A percentile compares a stretch with the other conserved stretches of the same genome.
Evolutionary conservation across 768 basidiomycete genomes (phyloP).

Genomic region (Pisolithus sp.): DNA sequence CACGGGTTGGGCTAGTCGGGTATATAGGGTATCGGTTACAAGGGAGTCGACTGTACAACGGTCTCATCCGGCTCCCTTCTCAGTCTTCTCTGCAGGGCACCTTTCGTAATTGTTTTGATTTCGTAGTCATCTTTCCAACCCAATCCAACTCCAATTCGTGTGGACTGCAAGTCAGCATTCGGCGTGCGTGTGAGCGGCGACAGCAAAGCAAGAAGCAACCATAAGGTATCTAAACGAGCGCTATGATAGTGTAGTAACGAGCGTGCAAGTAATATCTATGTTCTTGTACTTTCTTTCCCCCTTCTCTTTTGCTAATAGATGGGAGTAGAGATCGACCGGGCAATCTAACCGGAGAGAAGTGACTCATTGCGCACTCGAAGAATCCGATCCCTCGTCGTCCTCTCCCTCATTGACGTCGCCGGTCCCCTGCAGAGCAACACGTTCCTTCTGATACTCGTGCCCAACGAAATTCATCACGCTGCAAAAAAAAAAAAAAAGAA

Average conservation of each 20-base stretch:
- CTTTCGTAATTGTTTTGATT: too few relatives aligned
- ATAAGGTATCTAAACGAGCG: not conserved
- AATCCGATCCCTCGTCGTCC: conserved; percentile 10
- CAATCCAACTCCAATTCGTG: too few relatives aligned
- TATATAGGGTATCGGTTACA: too few relatives aligned
- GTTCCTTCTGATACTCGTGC: conserved; percentile 42
- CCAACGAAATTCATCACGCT: conserved; percentile 62
- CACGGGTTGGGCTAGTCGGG: too few relatives aligned
- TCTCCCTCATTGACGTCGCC: conserved; percentile 1
- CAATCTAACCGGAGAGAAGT: not conserved
- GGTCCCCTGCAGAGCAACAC: not conserved
- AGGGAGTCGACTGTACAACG: too few relatives aligned
- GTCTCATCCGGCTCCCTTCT: too few relatives aligned
- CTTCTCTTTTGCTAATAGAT: too few relatives aligned
- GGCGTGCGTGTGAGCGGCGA: not conserved
- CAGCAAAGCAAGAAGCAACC: not conserved
- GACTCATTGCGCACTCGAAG: conserved; percentile 4
- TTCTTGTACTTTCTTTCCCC: too few relatives aligned
- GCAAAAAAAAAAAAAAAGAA: not conserved
- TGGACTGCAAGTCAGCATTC: too few relatives aligned
- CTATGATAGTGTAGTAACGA: not conserved
- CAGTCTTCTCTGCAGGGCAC: too few relatives aligned
- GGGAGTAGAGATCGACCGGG: too few relatives aligned
- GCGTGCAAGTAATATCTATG: not conserved
- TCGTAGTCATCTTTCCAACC: too few relatives aligned